Conservation (phyloP, 306 rosid species). For the Canavalia ensiformis region DNA sequence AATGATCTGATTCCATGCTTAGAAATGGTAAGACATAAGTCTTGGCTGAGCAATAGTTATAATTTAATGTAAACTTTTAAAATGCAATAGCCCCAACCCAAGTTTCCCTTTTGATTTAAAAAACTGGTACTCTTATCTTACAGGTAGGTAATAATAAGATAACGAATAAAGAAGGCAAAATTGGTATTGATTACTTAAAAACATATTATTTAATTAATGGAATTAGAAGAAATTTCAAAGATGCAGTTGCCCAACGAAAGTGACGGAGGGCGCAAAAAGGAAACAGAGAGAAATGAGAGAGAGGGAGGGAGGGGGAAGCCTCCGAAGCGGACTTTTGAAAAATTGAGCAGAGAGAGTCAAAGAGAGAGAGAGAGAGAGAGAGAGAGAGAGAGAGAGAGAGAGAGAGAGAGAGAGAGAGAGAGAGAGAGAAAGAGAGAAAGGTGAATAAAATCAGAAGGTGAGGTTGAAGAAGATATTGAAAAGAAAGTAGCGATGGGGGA, state of each 20-base stretch:
- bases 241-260: not conserved
- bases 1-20: not conserved
- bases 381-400: not conserved
- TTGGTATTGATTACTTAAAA: too few species aligned
- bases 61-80: too few species aligned
- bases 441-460: not conserved
- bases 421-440: not conserved
- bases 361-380: not conserved
- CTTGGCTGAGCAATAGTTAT: too few species aligned
- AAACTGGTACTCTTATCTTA: too few species aligned
- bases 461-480: not conserved
- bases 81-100: too few species aligned
- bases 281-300: too few species aligned
- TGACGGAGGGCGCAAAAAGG: not conserved
- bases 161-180: not conserved
- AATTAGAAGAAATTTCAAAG: not conserved
- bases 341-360: not conserved
- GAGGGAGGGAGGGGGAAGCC: not conserved
- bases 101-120: too few species aligned
- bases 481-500: not conserved
- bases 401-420: not conserved
- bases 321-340: not conserved
- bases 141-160: not conserved
- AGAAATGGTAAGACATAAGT: too few species aligned
- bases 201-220: too few species aligned